Evolutionary conservation across 345 rosid genomes (phyloP), one percentile per base, ranked within the genome.

Genomic region (Salix brachista): DNA sequence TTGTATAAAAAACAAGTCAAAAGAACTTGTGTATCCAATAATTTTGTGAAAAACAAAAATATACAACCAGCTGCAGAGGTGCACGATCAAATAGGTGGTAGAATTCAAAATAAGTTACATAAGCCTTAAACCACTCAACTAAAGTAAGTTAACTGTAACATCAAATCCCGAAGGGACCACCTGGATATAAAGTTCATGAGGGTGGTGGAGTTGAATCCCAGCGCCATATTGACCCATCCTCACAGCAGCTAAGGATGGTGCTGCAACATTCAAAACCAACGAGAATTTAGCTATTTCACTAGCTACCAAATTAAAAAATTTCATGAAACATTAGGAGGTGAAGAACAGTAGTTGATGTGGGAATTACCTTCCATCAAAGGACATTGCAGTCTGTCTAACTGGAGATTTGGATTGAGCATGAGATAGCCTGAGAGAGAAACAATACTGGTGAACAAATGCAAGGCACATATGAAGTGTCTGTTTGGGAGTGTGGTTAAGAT

Each of bases 191-290:
- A 30, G 30, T 44, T 70, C 73, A 67, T 12, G 84, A 80, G 41
- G 87, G 81, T 58, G 87, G 82, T 66, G 88, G 74, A 26, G 80
- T 66, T 14, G 82, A 88, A 82, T 95, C 98, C 98, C 99, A 93
- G 13, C 99, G 93, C 98, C 98, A 93, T 79, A 93, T 90, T 0
- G 98, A 89, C 52, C 98, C 97, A 71, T 95, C 99, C 82, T 95
- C 99, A 1, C 97, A 95, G 85, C 93, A 88, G 81, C 96, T 87
- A 66, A 95, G 94, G 74, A 95, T 95, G 46, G 92, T 95, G 87
- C 99, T 95, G 92, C 85, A 82, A 75, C 73, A 68, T 66, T 67
- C 69, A 70, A 62, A 52, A 75, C 54, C 62, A 16, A 23, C 26
- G 19, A 52, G 41, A 32, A 19, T 30, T 82, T 37, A 34, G 37